Conservation (phyloP, 768 basidiomycete species). For the Tephrocybe sp. region DNA sequence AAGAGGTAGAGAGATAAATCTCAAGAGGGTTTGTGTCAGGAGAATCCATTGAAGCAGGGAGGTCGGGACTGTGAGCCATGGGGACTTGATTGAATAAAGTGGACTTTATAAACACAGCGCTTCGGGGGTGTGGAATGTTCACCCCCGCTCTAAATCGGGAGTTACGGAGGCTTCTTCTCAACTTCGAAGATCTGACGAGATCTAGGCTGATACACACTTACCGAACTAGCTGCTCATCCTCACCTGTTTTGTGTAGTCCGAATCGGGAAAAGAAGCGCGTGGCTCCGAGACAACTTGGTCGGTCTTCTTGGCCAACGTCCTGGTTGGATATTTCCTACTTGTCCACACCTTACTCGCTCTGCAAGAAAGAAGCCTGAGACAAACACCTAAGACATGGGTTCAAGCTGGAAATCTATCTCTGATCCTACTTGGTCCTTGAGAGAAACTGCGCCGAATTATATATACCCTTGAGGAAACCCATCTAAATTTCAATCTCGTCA, state of each 20-base stretch:
- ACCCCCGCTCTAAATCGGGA: slow-evolving; percentile 9
- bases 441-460: no score
- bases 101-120: slow-evolving; percentile 12
- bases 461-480: no score
- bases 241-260: slow-evolving; percentile 14
- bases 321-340: slow-evolving; percentile 10
- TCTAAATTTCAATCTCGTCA: no score
- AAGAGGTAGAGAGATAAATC: slow-evolving; percentile 16
- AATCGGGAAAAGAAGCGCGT: slow-evolving; percentile 13
- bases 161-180: slow-evolving; percentile 7
- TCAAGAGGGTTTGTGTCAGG: slow-evolving; percentile 15
- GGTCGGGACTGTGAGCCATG: slow-evolving; percentile 9
- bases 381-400: slow-evolving; percentile 3
- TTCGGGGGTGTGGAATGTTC: slow-evolving; percentile 12
- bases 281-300: slow-evolving; percentile 15
- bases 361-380: slow-evolving; percentile 5
- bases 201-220: slow-evolving; percentile 12
- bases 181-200: slow-evolving; percentile 10
- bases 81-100: no score
- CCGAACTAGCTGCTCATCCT: slow-evolving; percentile 8
- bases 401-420: no score
- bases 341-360: slow-evolving; percentile 11
- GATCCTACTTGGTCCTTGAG: no score
- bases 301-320: slow-evolving; percentile 1
- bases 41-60: slow-evolving; percentile 2